Percentiles rank a stretch among this genome's conserved stretches.
Conservation (phyloP, 164 flowering plant species). For the Aristolochia californica region DNA sequence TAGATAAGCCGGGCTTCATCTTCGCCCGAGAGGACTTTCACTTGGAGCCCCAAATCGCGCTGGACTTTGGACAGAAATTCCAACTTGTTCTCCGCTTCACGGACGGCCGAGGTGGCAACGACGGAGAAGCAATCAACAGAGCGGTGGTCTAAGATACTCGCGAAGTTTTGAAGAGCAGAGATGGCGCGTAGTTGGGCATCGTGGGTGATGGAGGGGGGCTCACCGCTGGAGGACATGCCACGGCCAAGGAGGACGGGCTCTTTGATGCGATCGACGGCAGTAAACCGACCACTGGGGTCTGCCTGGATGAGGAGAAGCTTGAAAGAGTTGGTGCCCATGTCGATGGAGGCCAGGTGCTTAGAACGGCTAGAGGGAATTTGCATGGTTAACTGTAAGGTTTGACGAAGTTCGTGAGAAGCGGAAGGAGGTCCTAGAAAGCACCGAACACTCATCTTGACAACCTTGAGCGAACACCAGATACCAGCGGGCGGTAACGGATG, state of each 20-base stretch:
- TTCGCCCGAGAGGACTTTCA: constrained; percentile 42
- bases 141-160: constrained; percentile 15
- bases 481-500: too few species aligned
- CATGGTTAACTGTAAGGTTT: constrained; percentile 4
- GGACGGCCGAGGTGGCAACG: constrained; percentile 59
- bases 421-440: too few species aligned
- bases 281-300: constrained; percentile 41
- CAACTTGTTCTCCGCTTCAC: constrained; percentile 34
- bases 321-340: constrained; percentile 83
- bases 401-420: constrained; percentile 5
- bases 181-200: constrained; percentile 31
- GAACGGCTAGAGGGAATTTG: constrained; percentile 21
- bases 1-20: constrained; percentile 54
- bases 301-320: constrained; percentile 44
- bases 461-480: too few species aligned
- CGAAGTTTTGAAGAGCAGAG: constrained; percentile 32
- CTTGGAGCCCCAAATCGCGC: constrained; percentile 23
- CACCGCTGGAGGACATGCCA: constrained; percentile 9
- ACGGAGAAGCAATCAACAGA: constrained; percentile 17
- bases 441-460: too few species aligned
- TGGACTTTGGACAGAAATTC: constrained; percentile 22
- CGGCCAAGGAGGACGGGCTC: constrained; percentile 47
- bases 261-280: constrained; percentile 36
- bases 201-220: constrained; percentile 14
- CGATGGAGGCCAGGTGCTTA: constrained; percentile 53